Base-by-base conservation (phyloP, 352 stramenopile genomes). In the Phytophthora palmivora region DNA sequence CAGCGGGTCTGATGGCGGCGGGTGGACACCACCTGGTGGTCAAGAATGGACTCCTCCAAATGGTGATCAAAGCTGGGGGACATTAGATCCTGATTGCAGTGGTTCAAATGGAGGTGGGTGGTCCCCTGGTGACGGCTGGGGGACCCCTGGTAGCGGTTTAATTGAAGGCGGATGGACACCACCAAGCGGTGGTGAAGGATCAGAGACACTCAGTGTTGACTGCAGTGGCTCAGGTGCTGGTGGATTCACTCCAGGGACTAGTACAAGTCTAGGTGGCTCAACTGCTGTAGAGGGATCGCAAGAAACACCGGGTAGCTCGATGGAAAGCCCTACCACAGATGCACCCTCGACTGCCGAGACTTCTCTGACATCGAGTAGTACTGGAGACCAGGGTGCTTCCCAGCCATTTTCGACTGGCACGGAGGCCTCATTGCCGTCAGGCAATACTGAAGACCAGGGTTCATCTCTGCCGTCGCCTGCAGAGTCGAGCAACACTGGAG, bases 71-170 rank as follows among this genome's bases (percentile, higher is more conserved):
- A 14, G 48, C 9, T 49, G 21, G 33, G 42, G 24, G 2, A 19
- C 15, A 12, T 10, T 48, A 1, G 33, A 12, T 19, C 32, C 54
- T 6, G 54, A 62, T n/a, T 62, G 54, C 34, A 64, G 56, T 16
- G 46, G 38, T 6, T 64, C 56, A 1, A 38, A 37, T 22, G 54
- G 28, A 7, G 52, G 42, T 33, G 32, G n/a, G n/a, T n/a, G n/a
- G n/a, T n/a, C n/a, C n/a, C n/a, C n/a, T n/a, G n/a, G n/a, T n/a
- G n/a, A n/a, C n/a, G n/a, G 32, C 2, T 15, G 24, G 12, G 32
- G 12, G 12, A 36, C 24, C 3, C 24, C 24, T 6, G 24, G 24
- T 28, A 28, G 24, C 24, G 24, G 24, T 28, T 28, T 28, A 28
- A 28, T 6, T 10, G 19, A 26, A 15, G 15, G 38, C 6, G 38